These are phyloP conservation scores for Paraglomus brasilianum DNA, from an alignment of 192 early-diverging fungal genomes.

Conservation along the genomic window DNA sequence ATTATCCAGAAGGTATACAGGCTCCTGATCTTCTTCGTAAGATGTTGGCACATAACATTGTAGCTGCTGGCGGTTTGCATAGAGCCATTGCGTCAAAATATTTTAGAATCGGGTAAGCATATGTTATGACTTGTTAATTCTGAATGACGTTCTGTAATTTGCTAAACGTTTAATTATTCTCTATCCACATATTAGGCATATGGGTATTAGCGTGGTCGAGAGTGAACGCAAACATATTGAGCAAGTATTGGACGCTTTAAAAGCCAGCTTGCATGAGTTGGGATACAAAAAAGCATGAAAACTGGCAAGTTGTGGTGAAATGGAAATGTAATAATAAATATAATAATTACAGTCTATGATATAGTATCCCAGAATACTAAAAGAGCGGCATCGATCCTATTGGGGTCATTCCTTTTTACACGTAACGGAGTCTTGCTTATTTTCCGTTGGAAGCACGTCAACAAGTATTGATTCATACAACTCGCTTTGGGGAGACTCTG, in stretches of 20 bases:
- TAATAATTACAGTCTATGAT: too few relatives aligned
- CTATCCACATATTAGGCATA: conserved; percentile 50
- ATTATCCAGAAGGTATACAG: conserved; percentile 82
- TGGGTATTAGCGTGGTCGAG: conserved; percentile 79
- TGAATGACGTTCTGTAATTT: neutral
- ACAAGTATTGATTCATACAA: too few relatives aligned
- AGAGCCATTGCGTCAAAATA: conserved; percentile 79
- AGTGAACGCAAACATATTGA: conserved; percentile 65
- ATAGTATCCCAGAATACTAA: too few relatives aligned
- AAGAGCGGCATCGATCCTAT: too few relatives aligned
- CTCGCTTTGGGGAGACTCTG: too few relatives aligned
- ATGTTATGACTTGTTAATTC: neutral
- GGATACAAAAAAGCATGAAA: conserved; percentile 44
- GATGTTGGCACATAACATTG: conserved; percentile 77
- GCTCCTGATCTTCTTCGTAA: conserved; percentile 74
- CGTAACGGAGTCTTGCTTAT: too few relatives aligned
- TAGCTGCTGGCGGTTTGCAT: conserved; percentile 92
- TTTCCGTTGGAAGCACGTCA: too few relatives aligned
- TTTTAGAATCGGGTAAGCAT: conserved; percentile 80
- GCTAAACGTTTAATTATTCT: neutral
- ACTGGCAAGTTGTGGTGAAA: too few relatives aligned
- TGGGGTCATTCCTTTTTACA: too few relatives aligned
- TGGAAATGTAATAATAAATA: too few relatives aligned
- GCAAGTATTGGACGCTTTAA: conserved; percentile 62
- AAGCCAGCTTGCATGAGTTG: conserved; percentile 55